These are phyloP conservation scores for Aspergillus steynii DNA, from an alignment of 495 filamentous ascomycete genomes.

Conservation along the genomic window DNA sequence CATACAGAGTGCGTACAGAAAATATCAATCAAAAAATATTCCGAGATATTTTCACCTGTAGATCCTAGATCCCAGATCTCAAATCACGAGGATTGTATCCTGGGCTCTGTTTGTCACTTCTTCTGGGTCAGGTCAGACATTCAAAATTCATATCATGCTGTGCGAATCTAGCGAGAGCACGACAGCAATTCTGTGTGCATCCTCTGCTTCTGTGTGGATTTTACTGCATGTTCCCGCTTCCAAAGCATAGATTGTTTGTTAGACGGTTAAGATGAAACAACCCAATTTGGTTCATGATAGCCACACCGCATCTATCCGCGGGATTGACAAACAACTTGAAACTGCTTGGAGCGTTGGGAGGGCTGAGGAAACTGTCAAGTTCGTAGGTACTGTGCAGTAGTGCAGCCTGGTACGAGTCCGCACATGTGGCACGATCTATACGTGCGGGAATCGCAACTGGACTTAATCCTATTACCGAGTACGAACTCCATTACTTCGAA, in stretches of 20 bases:
- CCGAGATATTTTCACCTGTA: neutral
- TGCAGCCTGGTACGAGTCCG: too few relatives aligned
- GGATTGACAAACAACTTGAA: neutral
- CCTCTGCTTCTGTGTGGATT: neutral
- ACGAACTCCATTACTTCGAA: too few relatives aligned
- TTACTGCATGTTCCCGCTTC: neutral
- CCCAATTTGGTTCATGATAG: neutral
- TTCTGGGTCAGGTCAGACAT: neutral
- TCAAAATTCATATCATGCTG: neutral
- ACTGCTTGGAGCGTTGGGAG: neutral
- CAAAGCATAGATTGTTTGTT: neutral
- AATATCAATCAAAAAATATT: neutral
- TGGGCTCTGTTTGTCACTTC: neutral
- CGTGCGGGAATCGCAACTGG: too few relatives aligned
- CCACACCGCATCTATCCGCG: neutral
- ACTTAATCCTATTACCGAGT: too few relatives aligned
- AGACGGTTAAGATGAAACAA: neutral
- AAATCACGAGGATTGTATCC: too few relatives aligned
- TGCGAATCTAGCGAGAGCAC: neutral
- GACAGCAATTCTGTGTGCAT: neutral
- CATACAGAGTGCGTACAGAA: too few relatives aligned
- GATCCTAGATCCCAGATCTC: neutral
- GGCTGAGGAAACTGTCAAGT: neutral
- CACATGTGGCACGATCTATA: too few relatives aligned
- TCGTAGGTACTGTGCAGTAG: too few relatives aligned